phyloP scores from a whole-genome alignment of 1,284 basidiomycete species.

The Moesziomyces aphidis region DNA sequence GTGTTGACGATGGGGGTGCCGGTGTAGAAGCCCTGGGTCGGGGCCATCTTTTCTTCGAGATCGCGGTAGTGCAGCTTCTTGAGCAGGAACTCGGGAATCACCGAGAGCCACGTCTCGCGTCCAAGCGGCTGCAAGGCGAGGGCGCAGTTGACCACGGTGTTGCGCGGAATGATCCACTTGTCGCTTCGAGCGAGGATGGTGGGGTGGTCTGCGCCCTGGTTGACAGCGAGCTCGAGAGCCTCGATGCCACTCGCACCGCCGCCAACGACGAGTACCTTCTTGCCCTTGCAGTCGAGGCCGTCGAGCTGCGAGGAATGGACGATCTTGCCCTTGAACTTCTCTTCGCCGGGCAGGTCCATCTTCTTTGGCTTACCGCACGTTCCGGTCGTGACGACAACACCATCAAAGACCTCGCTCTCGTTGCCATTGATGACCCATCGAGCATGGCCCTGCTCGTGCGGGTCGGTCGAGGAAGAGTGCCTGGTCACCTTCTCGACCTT shows the following conservation, averaged over 20 bases:
- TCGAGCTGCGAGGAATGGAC: conserved; percentile 74
- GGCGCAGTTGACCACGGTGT: conserved; percentile 73
- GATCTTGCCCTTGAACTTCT: conserved; percentile 71
- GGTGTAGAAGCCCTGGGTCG: conserved; percentile 60
- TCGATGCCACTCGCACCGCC: conserved; percentile 76
- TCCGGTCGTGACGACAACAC: conserved; percentile 73
- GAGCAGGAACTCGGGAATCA: conserved; percentile 73
- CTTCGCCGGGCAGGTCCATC: conserved; percentile 72
- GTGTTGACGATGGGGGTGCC: conserved; percentile 73
- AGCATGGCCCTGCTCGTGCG: conserved; percentile 68
- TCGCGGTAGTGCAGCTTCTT: conserved; percentile 73
- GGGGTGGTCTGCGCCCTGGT: conserved; percentile 71
- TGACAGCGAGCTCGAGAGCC: conserved; percentile 71
- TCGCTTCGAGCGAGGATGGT: conserved; percentile 71
- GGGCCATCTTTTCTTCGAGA: conserved; percentile 69
- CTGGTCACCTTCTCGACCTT: conserved; percentile 60
- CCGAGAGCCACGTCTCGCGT: conserved; percentile 63
- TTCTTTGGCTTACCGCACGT: conserved; percentile 74
- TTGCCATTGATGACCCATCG: conserved; percentile 73
- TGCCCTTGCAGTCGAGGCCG: conserved; percentile 69
- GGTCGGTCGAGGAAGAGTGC: conserved; percentile 64
- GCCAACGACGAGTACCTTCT: conserved; percentile 71
- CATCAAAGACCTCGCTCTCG: conserved; percentile 72
- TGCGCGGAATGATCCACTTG: conserved; percentile 65
- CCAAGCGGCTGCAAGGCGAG: conserved; percentile 75